Base-by-base conservation (phyloP, 768 basidiomycete species). In the Russula olivacea region DNA sequence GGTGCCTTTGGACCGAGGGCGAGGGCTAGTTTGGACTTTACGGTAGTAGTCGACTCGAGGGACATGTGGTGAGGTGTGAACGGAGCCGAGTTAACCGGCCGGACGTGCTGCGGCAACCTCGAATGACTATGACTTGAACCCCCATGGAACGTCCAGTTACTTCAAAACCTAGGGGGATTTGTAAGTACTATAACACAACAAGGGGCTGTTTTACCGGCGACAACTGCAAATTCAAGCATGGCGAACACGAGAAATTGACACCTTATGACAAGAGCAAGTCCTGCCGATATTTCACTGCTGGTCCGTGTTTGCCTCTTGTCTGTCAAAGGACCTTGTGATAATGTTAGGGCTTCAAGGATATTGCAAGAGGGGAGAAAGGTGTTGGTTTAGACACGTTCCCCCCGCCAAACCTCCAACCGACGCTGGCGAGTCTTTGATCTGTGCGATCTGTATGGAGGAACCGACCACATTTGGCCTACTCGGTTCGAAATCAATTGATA, bases 201-300 rank as follows among this genome's bases (percentile, higher is more conserved):
- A 76, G 87, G 54, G 90, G 91, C 9, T 93, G 90, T 74, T 88
- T 83, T 65, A 79, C 83, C 8, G 86, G 83, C 40, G 73, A 82
- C 56, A 72, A 73, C 7, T 93, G 90, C 83, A 91, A 88, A 77
- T 93, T 91, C 72, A 77, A 88, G 12, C 90, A 93, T 64, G 83
- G 81, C 52, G 75, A 78, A 28, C 68, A 76, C 68, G 72, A 79
- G 72, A 68, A 72, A 71, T 40, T 88, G 48, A 87, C 88, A 2
- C 86, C 86, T 2, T 88, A 83, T 68, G 90, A 92, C 75, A 78
- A 83, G 73, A 74, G 78, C 38, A 91, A 92, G 78, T 75, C 76
- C 36, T 92, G 91, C 76, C 79, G 71, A 60, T 89, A 79, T 74
- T 90, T 81, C 61, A 80, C 79, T 5, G 75, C 78, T 54, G 87